Percentiles rank a stretch among this genome's conserved stretches.
These are phyloP conservation scores for Aureococcus anophagefferens DNA, from an alignment of 108 stramenopile genomes.

Conservation along the genomic window DNA sequence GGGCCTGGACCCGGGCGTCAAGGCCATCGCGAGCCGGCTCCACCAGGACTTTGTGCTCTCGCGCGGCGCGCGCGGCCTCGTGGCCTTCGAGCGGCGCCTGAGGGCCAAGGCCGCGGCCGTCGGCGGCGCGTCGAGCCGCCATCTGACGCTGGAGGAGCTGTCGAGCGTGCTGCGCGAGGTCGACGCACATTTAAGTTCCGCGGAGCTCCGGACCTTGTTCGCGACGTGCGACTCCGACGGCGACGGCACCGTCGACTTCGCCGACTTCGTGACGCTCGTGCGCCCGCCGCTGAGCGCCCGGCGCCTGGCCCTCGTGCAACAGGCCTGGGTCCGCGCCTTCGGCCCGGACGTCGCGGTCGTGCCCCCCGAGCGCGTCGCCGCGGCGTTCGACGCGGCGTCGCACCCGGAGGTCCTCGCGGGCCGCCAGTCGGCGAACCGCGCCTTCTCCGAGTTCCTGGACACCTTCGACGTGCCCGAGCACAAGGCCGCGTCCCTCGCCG, in stretches of 20 bases:
- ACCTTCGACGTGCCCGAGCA: constrained; percentile 7
- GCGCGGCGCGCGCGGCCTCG: neutral
- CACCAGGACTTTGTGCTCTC: neutral
- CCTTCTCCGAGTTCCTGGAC: constrained; percentile 11
- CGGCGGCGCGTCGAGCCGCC: neutral
- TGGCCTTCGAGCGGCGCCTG: neutral
- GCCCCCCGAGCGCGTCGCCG: neutral
- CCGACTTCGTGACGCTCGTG: constrained; percentile 24
- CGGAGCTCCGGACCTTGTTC: neutral
- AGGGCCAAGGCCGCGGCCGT: neutral
- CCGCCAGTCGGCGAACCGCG: neutral
- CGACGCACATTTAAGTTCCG: neutral
- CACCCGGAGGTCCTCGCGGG: constrained; percentile 14
- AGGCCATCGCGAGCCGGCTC: neutral
- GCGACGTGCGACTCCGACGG: neutral
- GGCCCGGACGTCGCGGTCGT: neutral
- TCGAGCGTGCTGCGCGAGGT: neutral
- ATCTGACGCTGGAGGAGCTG: neutral
- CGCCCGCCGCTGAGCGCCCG: constrained; percentile 12
- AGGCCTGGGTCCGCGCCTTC: neutral
- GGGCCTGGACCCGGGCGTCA: neutral
- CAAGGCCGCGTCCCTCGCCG: neutral
- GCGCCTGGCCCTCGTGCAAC: neutral
- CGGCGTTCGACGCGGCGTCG: neutral
- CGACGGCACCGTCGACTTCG: constrained; percentile 4